These are phyloP conservation scores for Henckelia pumila DNA, from an alignment of 257 asterid species.

Conservation along the genomic window DNA sequence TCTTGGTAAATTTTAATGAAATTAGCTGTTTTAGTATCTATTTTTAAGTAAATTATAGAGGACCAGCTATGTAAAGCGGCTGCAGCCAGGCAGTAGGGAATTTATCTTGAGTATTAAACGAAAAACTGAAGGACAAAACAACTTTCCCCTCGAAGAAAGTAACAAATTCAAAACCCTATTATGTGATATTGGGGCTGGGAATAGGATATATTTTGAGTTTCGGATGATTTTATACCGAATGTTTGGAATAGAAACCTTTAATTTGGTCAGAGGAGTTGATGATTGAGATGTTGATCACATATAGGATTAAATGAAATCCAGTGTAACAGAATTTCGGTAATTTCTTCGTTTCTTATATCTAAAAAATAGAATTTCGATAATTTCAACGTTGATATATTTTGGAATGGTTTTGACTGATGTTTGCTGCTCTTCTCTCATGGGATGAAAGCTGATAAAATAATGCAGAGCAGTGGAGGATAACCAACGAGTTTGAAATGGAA, in stretches of 20 bases:
- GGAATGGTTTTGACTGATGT: background rate
- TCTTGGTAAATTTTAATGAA: too few species aligned
- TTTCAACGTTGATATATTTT: too few species aligned
- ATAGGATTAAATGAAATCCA: background rate
- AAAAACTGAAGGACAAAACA: background rate
- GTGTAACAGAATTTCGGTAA: background rate
- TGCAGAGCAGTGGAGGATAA: background rate
- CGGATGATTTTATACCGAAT: background rate
- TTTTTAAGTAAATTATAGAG: too few species aligned
- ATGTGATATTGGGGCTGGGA: background rate
- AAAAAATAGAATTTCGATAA: background rate
- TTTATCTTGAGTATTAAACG: background rate
- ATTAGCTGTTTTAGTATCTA: too few species aligned
- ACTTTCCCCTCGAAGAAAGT: background rate
- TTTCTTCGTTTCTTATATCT: too few species aligned
- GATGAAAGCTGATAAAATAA: too few species aligned
- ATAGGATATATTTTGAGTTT: background rate
- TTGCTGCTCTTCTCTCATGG: background rate
- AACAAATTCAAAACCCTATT: background rate
- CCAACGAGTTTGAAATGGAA: background rate
- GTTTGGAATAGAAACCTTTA: background rate
- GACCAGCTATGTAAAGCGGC: too few species aligned
- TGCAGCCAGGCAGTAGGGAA: background rate
- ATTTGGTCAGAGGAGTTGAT: background rate
- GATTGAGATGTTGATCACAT: background rate